Evolutionary conservation across 345 rosid species (phyloP).

Genomic region (Rhodamnia argentea): DNA sequence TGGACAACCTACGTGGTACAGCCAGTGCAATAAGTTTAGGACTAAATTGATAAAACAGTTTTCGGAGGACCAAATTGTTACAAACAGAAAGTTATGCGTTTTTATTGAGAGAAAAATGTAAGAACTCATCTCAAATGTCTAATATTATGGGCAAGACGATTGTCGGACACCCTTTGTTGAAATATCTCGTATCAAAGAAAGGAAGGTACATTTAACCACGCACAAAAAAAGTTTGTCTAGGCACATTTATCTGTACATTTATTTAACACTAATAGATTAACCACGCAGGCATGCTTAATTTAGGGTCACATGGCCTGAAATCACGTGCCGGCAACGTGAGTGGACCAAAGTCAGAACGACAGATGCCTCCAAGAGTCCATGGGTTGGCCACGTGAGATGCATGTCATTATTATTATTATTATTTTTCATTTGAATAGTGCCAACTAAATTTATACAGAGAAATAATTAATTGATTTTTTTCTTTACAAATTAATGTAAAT

Average conservation of each 20-base stretch:
- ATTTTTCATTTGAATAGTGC: background rate
- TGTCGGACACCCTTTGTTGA: fast-evolving
- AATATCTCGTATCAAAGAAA: background rate
- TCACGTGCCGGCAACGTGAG: background rate
- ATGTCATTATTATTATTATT: background rate
- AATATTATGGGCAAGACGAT: background rate
- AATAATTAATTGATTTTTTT: background rate
- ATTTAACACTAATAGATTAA: background rate
- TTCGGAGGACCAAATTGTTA: no score
- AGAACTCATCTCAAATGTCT: background rate
- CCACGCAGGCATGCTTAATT: no score
- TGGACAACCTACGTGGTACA: no score
- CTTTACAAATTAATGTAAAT: background rate
- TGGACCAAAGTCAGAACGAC: background rate
- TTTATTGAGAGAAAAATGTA: no score
- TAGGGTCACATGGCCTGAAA: no score
- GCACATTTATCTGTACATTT: background rate
- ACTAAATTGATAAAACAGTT: no score
- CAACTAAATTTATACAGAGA: background rate
- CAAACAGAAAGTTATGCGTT: no score
- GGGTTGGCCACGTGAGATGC: background rate
- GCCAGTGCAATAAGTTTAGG: no score
- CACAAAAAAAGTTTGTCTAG: background rate
- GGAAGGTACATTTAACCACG: background rate
- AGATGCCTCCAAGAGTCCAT: background rate